Conservation (phyloP, 495 filamentous ascomycete species). For the Chaetomium cochliodes region DNA sequence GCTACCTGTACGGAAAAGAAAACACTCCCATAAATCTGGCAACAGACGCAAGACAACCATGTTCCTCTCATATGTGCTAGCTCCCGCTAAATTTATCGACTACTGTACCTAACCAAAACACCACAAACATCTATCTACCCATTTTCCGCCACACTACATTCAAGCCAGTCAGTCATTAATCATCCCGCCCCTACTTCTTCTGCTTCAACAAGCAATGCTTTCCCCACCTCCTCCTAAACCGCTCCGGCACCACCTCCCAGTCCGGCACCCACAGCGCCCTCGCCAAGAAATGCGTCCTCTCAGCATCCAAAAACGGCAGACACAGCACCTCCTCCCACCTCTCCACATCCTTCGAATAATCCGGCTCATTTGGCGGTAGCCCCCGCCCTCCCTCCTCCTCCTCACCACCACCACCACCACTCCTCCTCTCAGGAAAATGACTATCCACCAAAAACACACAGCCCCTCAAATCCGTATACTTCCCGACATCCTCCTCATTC, state of each 20-base stretch:
- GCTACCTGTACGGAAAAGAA: too few species aligned
- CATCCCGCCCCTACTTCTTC: constrained; percentile 31
- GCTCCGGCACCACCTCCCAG: constrained; percentile 63
- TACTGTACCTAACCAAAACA: too few species aligned
- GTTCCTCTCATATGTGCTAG: neutral
- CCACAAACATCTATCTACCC: neutral
- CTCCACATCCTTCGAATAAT: constrained; percentile 65
- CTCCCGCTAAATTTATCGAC: neutral
- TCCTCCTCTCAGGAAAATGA: constrained; percentile 64
- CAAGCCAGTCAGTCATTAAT: neutral
- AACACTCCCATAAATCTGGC: too few species aligned
- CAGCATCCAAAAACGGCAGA: constrained; percentile 74
- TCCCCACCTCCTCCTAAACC: constrained; percentile 72
- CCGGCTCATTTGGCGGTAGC: constrained; percentile 63
- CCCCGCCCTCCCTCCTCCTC: too few species aligned
- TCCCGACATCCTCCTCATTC: constrained; percentile 80
- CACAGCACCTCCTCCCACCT: constrained; percentile 77
- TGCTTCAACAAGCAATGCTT: constrained; percentile 75
- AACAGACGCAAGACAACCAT: neutral
- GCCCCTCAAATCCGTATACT: constrained; percentile 75
- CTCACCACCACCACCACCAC: constrained; percentile 37
- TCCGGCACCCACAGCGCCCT: constrained; percentile 84
- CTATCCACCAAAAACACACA: constrained; percentile 90
- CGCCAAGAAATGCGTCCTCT: constrained; percentile 68
- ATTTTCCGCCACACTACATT: neutral